These are phyloP conservation scores for Aspergillus brasiliensis DNA, from an alignment of 2,329 filamentous ascomycete genomes.

Conservation along the genomic window DNA sequence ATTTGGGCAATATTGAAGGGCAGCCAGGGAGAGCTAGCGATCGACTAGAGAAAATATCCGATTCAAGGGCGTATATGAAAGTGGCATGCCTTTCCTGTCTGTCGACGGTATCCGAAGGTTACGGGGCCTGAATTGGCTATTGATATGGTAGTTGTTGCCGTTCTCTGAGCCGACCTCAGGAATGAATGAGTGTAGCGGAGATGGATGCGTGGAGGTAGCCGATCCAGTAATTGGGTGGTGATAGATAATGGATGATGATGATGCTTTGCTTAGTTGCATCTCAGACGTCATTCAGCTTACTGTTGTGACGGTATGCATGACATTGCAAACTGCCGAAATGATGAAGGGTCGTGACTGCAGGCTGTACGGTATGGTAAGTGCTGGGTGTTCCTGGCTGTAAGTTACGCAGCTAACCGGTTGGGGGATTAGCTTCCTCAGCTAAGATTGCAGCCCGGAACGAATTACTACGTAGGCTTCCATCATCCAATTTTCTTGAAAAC, in stretches of 20 bases:
- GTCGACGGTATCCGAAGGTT: background rate
- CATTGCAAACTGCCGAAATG: background rate
- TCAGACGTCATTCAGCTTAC: constrained; percentile 15
- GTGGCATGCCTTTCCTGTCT: constrained; percentile 25
- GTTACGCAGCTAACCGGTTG: background rate
- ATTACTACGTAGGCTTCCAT: background rate
- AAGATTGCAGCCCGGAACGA: background rate
- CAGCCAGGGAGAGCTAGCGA: constrained; percentile 23
- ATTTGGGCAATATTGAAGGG: constrained; percentile 4
- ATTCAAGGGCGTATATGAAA: constrained; percentile 19
- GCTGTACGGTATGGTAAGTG: background rate
- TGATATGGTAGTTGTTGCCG: background rate
- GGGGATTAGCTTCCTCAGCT: no score
- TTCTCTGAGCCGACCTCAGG: background rate
- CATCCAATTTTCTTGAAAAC: background rate
- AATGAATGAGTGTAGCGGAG: background rate
- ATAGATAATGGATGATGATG: background rate
- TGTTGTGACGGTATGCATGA: background rate
- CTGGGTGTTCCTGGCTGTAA: background rate
- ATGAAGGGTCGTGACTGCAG: background rate
- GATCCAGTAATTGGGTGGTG: background rate
- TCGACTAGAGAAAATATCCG: constrained; percentile 21
- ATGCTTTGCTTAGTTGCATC: background rate
- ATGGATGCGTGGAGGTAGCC: background rate
- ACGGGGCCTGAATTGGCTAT: background rate